Evolutionary conservation across 176 grass and related monocot genomes (phyloP).

Genomic region (Raddia distichophylla): DNA sequence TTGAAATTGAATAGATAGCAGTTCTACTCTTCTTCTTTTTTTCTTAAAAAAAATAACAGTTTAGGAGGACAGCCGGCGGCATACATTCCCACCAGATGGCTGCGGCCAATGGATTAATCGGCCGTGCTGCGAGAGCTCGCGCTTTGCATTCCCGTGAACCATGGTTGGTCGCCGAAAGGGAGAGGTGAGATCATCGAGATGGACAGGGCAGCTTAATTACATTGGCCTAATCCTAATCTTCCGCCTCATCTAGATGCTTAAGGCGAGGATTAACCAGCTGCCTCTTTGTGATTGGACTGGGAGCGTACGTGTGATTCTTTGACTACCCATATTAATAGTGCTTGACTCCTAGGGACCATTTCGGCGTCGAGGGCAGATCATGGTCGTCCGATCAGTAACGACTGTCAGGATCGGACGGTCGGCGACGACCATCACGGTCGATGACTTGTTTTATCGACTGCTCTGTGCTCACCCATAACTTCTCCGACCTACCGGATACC

Average conservation of each 20-base stretch:
- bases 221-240: not conserved
- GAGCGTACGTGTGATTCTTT: not conserved
- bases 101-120: slow-evolving; percentile 30
- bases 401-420: not conserved
- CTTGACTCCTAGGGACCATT: not conserved
- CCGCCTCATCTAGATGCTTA: not conserved
- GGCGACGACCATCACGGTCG: not conserved
- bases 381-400: not conserved
- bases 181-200: not conserved
- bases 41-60: too few relatives aligned
- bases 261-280: not conserved
- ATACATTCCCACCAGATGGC: not conserved
- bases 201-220: slow-evolving; percentile 23
- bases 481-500: slow-evolving; percentile 2
- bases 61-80: too few relatives aligned
- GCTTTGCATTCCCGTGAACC: not conserved
- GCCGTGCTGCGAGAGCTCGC: not conserved
- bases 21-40: too few relatives aligned
- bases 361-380: not conserved
- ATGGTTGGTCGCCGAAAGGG: not conserved
- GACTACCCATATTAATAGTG: not conserved
- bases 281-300: not conserved
- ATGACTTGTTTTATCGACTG: slow-evolving; percentile 8
- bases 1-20: too few relatives aligned
- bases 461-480: not conserved